Base-by-base conservation (phyloP, 805 yeast species). In the Wickerhamiella hasegawae region DNA sequence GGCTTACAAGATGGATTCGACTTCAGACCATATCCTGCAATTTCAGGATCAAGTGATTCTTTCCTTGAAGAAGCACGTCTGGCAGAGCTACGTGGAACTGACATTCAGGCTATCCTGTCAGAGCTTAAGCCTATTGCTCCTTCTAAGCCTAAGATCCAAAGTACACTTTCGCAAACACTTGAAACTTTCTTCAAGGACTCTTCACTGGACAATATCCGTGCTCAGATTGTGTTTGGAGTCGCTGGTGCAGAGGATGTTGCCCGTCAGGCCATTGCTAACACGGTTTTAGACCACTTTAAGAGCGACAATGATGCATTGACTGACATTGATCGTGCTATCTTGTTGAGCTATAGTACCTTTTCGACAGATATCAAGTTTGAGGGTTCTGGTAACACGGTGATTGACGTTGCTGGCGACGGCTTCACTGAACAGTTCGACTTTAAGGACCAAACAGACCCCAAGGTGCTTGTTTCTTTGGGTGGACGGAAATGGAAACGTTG, bases 401-500 rank as follows among this genome's bases (percentile, higher is more conserved):
- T 45, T 18, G 21, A 34, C 11, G 34, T 47, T 8, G 17, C 32
- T 3, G 49, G 48, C 4, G 42, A 39, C 4, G 42, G 39, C 18
- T 38, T 45, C 30, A 38, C 36, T 4, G 49, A 45, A 27, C 20
- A 28, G 17, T 47, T 49, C 32, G 46, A 48, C 30, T 45, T 49
- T 25, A 14, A 28, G 4, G 26, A 18, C 8, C 33, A 33, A 11
- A 31, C 36, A 4, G 40, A 41, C n/a, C 21, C 31, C 1, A 28
- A 33, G 9, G 20, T 38, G 3, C 43, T 53, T 10, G 36, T 30
- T 11, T 54, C 60, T 1, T 34, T 32, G n/a, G 42, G 41, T 20
- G 45, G 41, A 15, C 55, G 53, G 21, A 17, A 30, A 3, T 58
- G 63, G 63, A 40, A 42, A 18, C 45, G 63, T 21, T 58, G 63